These are phyloP conservation scores for Dovyalis caffra DNA, from an alignment of 345 rosid genomes.

Conservation along the genomic window DNA sequence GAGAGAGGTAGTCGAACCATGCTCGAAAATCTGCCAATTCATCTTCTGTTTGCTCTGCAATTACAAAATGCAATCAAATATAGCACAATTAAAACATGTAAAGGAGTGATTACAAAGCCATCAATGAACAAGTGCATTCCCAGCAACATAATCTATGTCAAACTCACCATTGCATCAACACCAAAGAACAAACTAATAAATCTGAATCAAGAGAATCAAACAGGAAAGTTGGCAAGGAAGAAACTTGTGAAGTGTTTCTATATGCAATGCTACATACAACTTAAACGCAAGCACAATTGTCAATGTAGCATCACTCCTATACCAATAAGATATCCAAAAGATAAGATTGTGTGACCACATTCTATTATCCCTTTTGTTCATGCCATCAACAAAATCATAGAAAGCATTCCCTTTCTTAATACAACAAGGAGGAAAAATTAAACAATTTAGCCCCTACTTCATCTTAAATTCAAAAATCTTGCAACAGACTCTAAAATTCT, in stretches of 20 bases:
- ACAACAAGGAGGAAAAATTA: not conserved
- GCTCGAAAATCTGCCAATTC: conserved; percentile 62
- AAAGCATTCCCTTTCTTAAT: not conserved
- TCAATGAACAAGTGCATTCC: not conserved
- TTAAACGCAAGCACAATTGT: not conserved
- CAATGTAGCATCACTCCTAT: not conserved
- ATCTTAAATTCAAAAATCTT: not conserved
- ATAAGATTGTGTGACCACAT: not conserved
- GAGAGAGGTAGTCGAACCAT: conserved; percentile 49
- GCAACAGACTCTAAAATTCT: not conserved
- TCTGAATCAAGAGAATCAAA: not conserved
- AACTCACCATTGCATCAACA: not conserved
- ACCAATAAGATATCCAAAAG: not conserved
- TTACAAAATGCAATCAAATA: not conserved
- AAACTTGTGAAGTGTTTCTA: not conserved
- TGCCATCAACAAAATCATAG: not conserved
- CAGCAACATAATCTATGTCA: not conserved
- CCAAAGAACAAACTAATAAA: not conserved
- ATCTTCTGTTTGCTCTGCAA: conserved; percentile 61
- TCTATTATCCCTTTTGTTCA: not conserved
- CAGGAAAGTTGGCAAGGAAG: not conserved
- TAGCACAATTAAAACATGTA: not conserved
- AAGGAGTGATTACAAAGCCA: not conserved
- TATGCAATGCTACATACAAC: not conserved
- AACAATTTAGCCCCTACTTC: not conserved